A percentile compares a stretch with the other conserved stretches of the same genome.
Conservation (phyloP, 306 rosid genomes). For the Prunus mongolica region DNA sequence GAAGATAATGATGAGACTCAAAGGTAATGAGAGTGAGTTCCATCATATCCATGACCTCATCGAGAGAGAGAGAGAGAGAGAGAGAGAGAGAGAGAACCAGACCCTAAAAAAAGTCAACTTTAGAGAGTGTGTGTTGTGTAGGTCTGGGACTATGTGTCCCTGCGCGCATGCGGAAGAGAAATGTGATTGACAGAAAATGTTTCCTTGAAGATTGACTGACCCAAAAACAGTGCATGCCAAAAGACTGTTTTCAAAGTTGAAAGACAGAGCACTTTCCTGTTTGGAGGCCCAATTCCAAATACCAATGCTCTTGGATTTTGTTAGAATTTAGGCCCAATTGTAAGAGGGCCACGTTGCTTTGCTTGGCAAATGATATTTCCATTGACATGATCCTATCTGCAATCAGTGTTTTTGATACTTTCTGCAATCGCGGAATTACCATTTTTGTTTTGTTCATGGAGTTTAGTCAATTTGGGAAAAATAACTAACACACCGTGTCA, state of each 20-base stretch:
- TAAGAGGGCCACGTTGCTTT: not conserved
- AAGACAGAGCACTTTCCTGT: not conserved
- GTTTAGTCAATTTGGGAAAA: no score
- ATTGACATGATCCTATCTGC: no score
- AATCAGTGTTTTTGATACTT: not conserved
- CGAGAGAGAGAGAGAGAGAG: not conserved
- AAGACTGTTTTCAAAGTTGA: not conserved
- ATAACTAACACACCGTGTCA: no score
- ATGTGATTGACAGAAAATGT: not conserved
- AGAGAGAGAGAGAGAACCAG: not conserved
- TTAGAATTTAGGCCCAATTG: not conserved
- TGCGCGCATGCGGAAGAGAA: not conserved
- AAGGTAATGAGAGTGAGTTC: conserved; percentile 5
- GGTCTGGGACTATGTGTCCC: not conserved
- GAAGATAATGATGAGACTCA: conserved; percentile 17
- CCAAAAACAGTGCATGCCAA: not conserved
- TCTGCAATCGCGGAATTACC: not conserved
- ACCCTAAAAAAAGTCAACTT: not conserved
- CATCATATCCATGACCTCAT: conserved; percentile 10
- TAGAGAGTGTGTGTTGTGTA: not conserved
- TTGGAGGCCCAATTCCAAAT: not conserved
- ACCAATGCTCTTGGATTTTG: not conserved
- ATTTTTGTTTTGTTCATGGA: no score
- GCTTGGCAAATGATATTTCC: no score
- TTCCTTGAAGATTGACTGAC: not conserved